Evolutionary conservation across 495 filamentous ascomycete genomes (phyloP).

Genomic region (Usnea hakonensis): DNA sequence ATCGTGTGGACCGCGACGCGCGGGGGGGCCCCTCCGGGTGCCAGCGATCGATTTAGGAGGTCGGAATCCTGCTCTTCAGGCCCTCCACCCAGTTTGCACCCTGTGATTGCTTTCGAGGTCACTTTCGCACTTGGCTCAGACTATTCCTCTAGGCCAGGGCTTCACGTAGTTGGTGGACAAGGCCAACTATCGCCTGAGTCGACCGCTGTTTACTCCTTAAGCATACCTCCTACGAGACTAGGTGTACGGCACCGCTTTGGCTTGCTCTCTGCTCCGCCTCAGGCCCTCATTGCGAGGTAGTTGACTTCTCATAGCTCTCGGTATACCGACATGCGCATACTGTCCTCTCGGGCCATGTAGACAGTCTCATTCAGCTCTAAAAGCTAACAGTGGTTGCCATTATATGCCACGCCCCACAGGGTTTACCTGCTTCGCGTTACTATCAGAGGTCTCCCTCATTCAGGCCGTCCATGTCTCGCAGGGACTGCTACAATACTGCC

Average conservation of each 20-base stretch:
- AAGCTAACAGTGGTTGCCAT: not conserved
- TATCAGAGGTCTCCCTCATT: not conserved
- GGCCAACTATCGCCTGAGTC: no score
- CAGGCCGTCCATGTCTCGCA: not conserved
- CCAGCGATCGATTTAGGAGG: no score
- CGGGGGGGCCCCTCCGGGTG: no score
- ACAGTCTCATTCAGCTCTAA: not conserved
- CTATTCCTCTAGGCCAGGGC: no score
- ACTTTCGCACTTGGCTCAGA: no score
- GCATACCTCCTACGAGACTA: no score
- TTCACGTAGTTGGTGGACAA: no score
- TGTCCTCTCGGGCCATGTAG: not conserved
- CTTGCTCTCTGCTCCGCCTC: not conserved
- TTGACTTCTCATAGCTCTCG: conserved; percentile 14
- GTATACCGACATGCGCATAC: not conserved
- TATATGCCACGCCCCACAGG: not conserved
- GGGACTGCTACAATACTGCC: not conserved
- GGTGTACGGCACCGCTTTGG: not conserved
- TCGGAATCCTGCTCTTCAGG: no score
- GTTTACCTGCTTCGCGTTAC: not conserved
- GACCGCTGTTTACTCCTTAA: no score
- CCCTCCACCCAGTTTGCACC: no score
- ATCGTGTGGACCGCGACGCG: no score
- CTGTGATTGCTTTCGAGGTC: no score
- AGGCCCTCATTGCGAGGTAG: not conserved